Percentiles rank a stretch among this genome's conserved stretches.
Evolutionary conservation across 2,329 filamentous ascomycete genomes (phyloP).

Genomic region (Fusarium foetens): DNA sequence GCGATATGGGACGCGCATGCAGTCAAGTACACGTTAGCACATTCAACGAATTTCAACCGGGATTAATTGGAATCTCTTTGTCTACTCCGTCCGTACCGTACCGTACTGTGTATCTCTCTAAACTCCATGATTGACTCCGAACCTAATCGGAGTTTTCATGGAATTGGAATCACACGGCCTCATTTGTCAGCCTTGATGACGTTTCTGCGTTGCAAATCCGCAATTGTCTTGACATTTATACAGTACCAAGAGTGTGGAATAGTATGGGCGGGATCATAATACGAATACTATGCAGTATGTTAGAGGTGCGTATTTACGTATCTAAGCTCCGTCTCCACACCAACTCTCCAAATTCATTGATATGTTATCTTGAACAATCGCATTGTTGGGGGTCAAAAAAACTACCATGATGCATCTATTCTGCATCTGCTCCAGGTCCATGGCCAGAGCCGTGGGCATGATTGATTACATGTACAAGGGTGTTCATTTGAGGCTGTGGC

Average conservation of each 20-base stretch:
- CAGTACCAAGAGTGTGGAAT: neutral
- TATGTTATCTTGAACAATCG: neutral
- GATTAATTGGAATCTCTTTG: constrained; percentile 7
- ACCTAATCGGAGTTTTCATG: constrained; percentile 2
- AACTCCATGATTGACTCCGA: constrained; percentile 5
- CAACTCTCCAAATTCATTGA: neutral
- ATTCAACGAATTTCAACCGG: neutral
- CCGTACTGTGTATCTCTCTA: neutral
- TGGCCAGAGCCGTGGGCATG: constrained; percentile 17
- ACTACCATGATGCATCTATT: neutral
- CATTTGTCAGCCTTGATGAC: constrained; percentile 23
- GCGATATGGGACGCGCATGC: constrained; percentile 12
- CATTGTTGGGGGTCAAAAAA: constrained; percentile 9
- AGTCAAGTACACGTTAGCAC: constrained; percentile 5
- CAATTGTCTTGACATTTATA: neutral
- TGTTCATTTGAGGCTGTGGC: constrained; percentile 37
- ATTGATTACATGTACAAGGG: constrained; percentile 20
- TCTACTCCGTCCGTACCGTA: neutral
- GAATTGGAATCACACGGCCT: neutral
- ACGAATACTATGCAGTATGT: constrained; percentile 1
- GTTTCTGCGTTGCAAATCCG: constrained; percentile 6
- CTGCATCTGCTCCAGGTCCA: neutral
- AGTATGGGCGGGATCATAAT: constrained; percentile 4
- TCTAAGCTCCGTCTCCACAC: constrained; percentile 15
- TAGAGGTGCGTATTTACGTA: constrained; percentile 23